phyloP scores from a whole-genome alignment of 305 asterid genomes.

The Euphrasia arctica region DNA sequence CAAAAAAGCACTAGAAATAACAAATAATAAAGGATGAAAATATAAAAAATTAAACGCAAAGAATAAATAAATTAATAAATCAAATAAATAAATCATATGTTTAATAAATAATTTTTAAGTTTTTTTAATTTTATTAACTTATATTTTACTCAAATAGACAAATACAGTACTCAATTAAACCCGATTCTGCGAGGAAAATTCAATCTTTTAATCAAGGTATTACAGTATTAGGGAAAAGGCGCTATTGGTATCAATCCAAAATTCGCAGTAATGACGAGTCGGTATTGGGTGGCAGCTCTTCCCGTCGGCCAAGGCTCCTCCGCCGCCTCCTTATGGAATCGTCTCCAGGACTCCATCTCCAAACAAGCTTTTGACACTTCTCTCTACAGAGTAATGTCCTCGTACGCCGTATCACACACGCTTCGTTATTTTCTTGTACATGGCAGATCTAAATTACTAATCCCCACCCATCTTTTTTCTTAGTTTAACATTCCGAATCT shows the following conservation, averaged over 20 bases:
- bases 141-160: too few species aligned
- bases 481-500: slow-evolving; percentile 94
- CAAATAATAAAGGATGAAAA: too few species aligned
- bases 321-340: slow-evolving; percentile 27
- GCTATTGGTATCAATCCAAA: background rate
- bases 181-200: too few species aligned
- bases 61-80: too few species aligned
- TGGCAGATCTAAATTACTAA: slow-evolving; percentile 26
- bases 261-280: slow-evolving; percentile 58
- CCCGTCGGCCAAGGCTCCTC: slow-evolving; percentile 60
- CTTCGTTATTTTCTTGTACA: background rate
- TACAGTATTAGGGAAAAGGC: too few species aligned
- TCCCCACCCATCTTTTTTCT: slow-evolving; percentile 12
- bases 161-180: too few species aligned
- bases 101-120: too few species aligned
- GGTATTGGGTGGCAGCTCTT: slow-evolving; percentile 90
- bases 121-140: too few species aligned
- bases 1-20: too few species aligned
- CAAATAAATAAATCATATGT: too few species aligned
- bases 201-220: too few species aligned
- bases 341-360: slow-evolving; percentile 36
- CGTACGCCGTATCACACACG: background rate
- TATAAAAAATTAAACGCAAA: too few species aligned
- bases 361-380: slow-evolving; percentile 83
- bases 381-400: slow-evolving; percentile 62